phyloP scores from a whole-genome alignment of 257 asterid species.

The Plantago elongata region DNA sequence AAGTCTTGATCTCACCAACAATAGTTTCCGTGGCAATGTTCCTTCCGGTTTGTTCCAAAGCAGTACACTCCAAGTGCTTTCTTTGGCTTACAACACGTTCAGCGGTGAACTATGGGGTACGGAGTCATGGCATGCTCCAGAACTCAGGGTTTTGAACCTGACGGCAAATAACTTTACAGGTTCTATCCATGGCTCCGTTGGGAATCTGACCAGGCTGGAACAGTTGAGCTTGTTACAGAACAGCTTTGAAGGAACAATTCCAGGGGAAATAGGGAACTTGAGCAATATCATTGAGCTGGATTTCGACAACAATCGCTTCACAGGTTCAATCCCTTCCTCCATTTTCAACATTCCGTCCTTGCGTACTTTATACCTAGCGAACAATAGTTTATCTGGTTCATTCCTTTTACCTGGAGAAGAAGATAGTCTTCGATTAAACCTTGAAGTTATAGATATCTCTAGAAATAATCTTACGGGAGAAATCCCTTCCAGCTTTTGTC shows the following conservation, averaged over 20 bases:
- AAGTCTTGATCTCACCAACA: conserved; percentile 37
- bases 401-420: conserved; percentile 19
- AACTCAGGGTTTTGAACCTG: conserved; percentile 8
- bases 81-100: conserved; percentile 19
- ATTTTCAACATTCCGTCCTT: conserved; percentile 28
- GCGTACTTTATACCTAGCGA: conserved; percentile 17
- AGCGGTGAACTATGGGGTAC: conserved; percentile 10
- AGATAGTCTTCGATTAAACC: conserved; percentile 23
- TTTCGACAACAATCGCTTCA: conserved; percentile 14
- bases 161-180: conserved; percentile 32
- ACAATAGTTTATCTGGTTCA: conserved; percentile 28
- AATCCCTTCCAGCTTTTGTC: conserved; percentile 26
- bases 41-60: conserved; percentile 20
- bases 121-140: conserved; percentile 11
- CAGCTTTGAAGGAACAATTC: neutral
- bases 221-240: neutral
- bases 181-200: neutral
- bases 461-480: conserved; percentile 43
- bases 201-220: no score
- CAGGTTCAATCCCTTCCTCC: conserved; percentile 29
- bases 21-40: conserved; percentile 28
- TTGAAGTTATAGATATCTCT: conserved; percentile 38
- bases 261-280: no score
- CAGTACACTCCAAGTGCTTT: conserved; percentile 11
- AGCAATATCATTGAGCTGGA: no score